A percentile compares a stretch with the other conserved stretches of the same genome.
phyloP scores from a whole-genome alignment of 2,329 filamentous ascomycete genomes.

The Aspergillus ibericus region DNA sequence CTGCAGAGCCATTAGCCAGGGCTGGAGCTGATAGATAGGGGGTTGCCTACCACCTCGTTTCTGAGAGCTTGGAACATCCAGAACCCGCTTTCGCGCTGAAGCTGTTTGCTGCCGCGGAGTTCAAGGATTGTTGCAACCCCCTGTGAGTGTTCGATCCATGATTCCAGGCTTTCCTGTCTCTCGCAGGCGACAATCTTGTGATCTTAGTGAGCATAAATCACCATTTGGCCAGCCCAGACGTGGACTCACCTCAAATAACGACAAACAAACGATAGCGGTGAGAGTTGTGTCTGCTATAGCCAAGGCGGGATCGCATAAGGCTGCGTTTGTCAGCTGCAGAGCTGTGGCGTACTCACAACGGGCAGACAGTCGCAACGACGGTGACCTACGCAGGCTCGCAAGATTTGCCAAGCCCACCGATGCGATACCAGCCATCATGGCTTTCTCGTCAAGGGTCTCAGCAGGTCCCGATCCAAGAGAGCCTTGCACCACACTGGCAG shows the following conservation, averaged over 20 bases:
- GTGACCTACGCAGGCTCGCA: background rate
- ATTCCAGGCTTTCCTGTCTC: background rate
- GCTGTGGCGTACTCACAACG: constrained; percentile 1
- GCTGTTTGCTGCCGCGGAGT: constrained; percentile 2
- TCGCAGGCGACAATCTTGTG: background rate
- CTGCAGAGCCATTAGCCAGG: background rate
- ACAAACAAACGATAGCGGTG: constrained; percentile 1
- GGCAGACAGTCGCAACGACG: background rate
- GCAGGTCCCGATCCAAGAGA: background rate
- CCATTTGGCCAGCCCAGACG: too few species aligned
- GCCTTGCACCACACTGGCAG: background rate
- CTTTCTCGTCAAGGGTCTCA: background rate
- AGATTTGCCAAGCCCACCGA: constrained; percentile 3
- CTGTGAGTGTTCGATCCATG: background rate
- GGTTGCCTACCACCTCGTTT: background rate
- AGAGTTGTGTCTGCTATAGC: constrained; percentile 2
- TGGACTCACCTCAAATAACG: background rate
- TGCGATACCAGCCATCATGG: constrained; percentile 4
- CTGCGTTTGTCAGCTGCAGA: background rate
- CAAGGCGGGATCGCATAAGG: background rate
- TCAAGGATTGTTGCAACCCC: constrained; percentile 1
- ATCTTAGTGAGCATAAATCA: background rate
- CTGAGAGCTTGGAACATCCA: constrained; percentile 3
- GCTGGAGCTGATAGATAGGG: too few species aligned
- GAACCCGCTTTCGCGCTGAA: background rate